phyloP scores from a whole-genome alignment of 495 filamentous ascomycete species.

The Diplogelasinospora grovesii region DNA sequence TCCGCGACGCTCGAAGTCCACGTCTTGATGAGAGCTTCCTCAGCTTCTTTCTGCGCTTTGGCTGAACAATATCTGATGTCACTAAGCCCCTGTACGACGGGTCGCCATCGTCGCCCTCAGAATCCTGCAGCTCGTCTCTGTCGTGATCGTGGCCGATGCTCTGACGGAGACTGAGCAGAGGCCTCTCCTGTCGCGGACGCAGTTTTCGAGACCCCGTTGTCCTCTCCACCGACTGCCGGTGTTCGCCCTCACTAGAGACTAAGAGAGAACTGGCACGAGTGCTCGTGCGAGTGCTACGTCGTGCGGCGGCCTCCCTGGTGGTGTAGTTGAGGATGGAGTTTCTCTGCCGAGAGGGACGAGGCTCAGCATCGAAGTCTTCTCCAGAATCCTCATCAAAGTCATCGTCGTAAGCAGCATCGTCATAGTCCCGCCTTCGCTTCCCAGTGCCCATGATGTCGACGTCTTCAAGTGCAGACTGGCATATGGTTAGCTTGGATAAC shows the following conservation, averaged over 20 bases:
- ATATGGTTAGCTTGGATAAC: too few species aligned
- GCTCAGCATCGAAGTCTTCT: conserved; percentile 5
- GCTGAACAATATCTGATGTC: conserved; percentile 32
- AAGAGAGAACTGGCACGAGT: conserved; percentile 17
- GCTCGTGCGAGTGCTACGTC: conserved; percentile 18
- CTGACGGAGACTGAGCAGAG: background rate
- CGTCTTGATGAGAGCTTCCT: background rate
- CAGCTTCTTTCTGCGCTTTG: conserved; percentile 8
- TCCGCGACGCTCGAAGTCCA: background rate
- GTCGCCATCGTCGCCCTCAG: conserved; percentile 24
- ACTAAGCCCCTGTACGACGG: conserved; percentile 28
- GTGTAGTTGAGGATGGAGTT: conserved; percentile 1
- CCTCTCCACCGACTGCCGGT: background rate
- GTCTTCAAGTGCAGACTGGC: background rate
- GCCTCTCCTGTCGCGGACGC: conserved; percentile 4
- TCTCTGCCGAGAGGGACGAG: conserved; percentile 4
- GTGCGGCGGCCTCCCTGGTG: conserved; percentile 4
- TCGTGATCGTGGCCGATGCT: conserved; percentile 26
- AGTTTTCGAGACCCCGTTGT: too few species aligned
- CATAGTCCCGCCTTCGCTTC: conserved; percentile 18
- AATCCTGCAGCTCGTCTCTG: conserved; percentile 37
- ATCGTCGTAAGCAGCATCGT: too few species aligned
- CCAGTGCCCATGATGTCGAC: conserved; percentile 6
- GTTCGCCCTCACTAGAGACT: conserved; percentile 16
- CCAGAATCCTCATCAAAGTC: conserved; percentile 21